Evolutionary conservation across 257 asterid species (phyloP).

Genomic region (Solanum medicagineum): DNA sequence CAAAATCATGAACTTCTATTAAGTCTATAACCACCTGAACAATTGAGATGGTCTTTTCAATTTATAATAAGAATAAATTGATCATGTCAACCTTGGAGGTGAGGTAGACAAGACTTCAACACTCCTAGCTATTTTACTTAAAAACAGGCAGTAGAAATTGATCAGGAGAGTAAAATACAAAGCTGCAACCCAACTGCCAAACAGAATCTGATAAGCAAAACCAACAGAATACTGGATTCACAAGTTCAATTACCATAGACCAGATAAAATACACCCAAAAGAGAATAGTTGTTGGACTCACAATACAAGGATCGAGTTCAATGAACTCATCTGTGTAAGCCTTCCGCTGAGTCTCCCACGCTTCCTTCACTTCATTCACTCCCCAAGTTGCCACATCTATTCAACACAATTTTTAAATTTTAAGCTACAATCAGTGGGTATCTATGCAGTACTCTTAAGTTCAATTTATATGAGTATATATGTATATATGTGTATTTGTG

Average conservation of each 20-base stretch:
- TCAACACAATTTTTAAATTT: neutral
- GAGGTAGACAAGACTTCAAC: neutral
- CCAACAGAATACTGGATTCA: neutral
- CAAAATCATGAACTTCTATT: too few relatives aligned
- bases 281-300: slow-evolving; percentile 19
- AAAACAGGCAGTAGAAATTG: neutral
- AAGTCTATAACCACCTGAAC: too few relatives aligned
- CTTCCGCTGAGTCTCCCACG: slow-evolving; percentile 94
- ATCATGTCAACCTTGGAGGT: neutral
- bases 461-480: neutral
- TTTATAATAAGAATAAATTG: too few relatives aligned
- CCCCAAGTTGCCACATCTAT: slow-evolving; percentile 73
- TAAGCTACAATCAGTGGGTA: neutral
- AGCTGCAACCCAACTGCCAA: neutral
- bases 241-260: neutral
- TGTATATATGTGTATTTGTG: neutral
- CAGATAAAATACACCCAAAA: neutral
- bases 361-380: slow-evolving; percentile 64
- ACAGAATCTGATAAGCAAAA: neutral
- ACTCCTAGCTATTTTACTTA: neutral
- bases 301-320: slow-evolving; percentile 82
- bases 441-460: neutral
- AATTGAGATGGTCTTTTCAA: too few relatives aligned
- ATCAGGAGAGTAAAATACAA: neutral
- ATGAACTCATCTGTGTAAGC: slow-evolving; percentile 75